Evolutionary conservation across 805 yeast species (phyloP), one percentile per base, ranked within the genome.

Genomic region (Ogataea glucozyma): DNA sequence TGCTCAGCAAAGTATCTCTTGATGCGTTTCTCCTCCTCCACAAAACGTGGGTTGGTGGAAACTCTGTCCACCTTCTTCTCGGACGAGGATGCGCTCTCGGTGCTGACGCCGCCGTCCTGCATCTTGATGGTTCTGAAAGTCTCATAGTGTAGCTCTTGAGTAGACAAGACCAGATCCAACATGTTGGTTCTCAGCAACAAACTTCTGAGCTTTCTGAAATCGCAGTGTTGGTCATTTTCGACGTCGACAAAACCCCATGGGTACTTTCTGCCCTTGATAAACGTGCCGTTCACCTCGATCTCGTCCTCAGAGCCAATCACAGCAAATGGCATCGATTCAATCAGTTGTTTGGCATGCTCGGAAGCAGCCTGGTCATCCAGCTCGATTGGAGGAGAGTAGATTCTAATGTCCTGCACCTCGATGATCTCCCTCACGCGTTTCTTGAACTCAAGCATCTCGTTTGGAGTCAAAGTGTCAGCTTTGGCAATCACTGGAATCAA

Each of bases 1-100:
- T 93, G 97, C 66, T 90, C 97, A 8, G 98, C 91, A 70, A 93
- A 93, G 66, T 86, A 86, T 69, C 86, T 85, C 77, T 93, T 88
- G 62, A 93, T 75, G 24, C 90, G 85, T 64, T 88, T 93, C 68
- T 93, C 99, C 66, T 91, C 98, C 67, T 93, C 97, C 66, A 89
- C 85, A 72, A 86, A 93, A 68, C 88, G 85, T 38, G 98, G 98
- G 66, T 93, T 90, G 58, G 71, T 76, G 40, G 72, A 64, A 24
- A 67, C 53, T n/a, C 67, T 54, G 53, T 81, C 82, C 32, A 60
- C 36, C 34, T 54, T 48, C 41, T 55, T 62, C 54, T 52, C 55
- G 30, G 51, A 38, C 6, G 40, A n/a, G n/a, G n/a, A 38, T 14
- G 53, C 59, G 37, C 57, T 39, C 9, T 44, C 48, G 10, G 46